Evolutionary conservation across 176 grass and related monocot species (phyloP), one percentile per base, ranked within the genome.

Genomic region (Tuctoria greenei): DNA sequence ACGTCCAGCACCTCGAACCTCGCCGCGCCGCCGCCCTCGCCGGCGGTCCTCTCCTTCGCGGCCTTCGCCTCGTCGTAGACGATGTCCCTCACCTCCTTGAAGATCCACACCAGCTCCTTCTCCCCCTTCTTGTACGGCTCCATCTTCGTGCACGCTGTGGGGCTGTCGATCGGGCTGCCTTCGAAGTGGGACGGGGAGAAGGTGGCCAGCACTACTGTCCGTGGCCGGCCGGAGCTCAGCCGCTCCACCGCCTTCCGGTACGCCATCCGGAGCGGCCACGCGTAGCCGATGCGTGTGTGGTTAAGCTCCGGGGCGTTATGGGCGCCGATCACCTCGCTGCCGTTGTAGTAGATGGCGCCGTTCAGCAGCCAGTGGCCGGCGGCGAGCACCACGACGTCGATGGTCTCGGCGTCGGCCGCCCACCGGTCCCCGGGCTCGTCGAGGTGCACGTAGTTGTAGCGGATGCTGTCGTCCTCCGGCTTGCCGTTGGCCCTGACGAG

Each of bases 121-220:
- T 92, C 89, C 10, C 83, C 89, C 4, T 89, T 83, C 80, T 0
- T 63, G 79, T 82, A 95, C 17, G 92, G 92, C 40, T 24, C 4
- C 21, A 8, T 87, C 74, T 54, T 91, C 18, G 51, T 15, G 74
- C 92, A 95, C 28, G 92, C 52, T 20, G 68, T 61, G 8, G 81
- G 76, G 31, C 83, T 85, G 47, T 82, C 64, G 58, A 65, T 72
- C 23, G 58, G 47, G 20, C 65, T 66, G 6, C 84, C 88, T 0
- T 95, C 89, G 80, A 92, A 95, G 65, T 95, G 89, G 1, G 77
- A 8, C 43, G 89, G 86, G 47, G 89, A 88, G 84, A 89, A 92
- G 9, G 89, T 92, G 2, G 80, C 47, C 66, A 83, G 16, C 49
- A 88, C 89, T 56, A 84, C 89, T 4, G 57, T 77, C 27, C 52